These are phyloP conservation scores for Eucalyptus rudis DNA, from an alignment of 345 rosid species.

Conservation along the genomic window DNA sequence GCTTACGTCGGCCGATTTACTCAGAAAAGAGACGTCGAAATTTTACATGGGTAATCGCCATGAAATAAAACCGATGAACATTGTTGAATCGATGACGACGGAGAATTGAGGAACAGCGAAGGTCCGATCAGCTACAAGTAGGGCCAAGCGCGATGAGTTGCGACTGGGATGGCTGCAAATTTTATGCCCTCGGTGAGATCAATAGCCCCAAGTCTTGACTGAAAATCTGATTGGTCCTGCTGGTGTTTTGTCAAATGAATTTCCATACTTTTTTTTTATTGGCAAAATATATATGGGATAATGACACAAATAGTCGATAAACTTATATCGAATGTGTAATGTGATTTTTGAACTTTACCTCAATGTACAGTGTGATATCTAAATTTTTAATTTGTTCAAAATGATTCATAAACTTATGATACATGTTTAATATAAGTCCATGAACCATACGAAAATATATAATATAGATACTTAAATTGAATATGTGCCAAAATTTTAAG, in stretches of 20 bases:
- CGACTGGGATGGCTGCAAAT: neutral
- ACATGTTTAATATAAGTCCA: no score
- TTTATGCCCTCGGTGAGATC: neutral
- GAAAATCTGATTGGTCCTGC: neutral
- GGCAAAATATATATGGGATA: accelerated
- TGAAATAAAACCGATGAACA: neutral
- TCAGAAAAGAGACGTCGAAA: neutral
- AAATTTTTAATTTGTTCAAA: no score
- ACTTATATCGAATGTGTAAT: accelerated
- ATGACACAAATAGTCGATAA: accelerated
- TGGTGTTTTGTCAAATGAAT: neutral
- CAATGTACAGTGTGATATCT: accelerated
- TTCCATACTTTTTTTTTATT: neutral
- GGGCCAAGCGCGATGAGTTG: neutral
- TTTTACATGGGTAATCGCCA: neutral
- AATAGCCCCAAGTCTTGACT: neutral
- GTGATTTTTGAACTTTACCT: accelerated
- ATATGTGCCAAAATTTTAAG: neutral
- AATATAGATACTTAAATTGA: no score
- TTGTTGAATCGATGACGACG: neutral
- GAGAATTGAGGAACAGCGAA: neutral
- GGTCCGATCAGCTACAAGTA: neutral
- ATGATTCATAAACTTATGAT: no score
- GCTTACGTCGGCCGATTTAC: neutral
- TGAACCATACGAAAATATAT: no score